phyloP scores from a whole-genome alignment of 2,329 filamentous ascomycete species.

The Sclerotinia minor region DNA sequence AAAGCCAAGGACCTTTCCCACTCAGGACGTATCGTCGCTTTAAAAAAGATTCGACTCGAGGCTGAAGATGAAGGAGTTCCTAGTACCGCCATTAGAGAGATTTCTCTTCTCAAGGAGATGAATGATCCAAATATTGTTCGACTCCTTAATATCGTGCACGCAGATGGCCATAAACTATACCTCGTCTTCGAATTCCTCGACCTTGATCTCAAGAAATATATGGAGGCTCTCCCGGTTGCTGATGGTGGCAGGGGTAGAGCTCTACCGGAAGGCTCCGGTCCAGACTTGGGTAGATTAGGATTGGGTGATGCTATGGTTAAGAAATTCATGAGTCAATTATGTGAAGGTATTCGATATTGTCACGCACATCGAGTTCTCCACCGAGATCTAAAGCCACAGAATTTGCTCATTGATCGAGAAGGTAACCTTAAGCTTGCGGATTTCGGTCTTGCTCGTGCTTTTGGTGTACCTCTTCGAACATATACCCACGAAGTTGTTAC shows the following conservation, averaged over 20 bases:
- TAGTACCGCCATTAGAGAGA: conserved; percentile 90
- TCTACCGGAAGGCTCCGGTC: conserved; percentile 72
- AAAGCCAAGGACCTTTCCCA: conserved; percentile 85
- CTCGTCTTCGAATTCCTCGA: conserved; percentile 92
- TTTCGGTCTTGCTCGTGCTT: conserved; percentile 85
- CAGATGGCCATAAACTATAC: conserved; percentile 92
- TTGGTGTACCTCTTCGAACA: conserved; percentile 85
- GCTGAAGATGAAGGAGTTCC: conserved; percentile 94
- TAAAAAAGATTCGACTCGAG: conserved; percentile 95
- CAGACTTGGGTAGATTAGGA: conserved; percentile 65
- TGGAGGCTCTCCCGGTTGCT: conserved; percentile 83
- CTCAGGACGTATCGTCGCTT: conserved; percentile 79
- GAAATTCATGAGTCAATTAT: conserved; percentile 89
- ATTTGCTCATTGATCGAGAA: conserved; percentile 80
- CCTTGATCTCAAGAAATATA: conserved; percentile 91
- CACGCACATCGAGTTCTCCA: conserved; percentile 86
- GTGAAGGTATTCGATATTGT: conserved; percentile 82
- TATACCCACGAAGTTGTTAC: conserved; percentile 96
- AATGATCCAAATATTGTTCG: conserved; percentile 86
- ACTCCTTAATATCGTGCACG: conserved; percentile 88
- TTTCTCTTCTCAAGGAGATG: conserved; percentile 93
- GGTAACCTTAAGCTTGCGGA: conserved; percentile 89
- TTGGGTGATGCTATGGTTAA: conserved; percentile 81
- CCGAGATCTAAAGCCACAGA: conserved; percentile 88
- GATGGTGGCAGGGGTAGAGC: conserved; percentile 85